Percentiles rank a stretch among this genome's conserved stretches.
Evolutionary conservation across 306 rosid species (phyloP).

Genomic region (Vicia sativa): DNA sequence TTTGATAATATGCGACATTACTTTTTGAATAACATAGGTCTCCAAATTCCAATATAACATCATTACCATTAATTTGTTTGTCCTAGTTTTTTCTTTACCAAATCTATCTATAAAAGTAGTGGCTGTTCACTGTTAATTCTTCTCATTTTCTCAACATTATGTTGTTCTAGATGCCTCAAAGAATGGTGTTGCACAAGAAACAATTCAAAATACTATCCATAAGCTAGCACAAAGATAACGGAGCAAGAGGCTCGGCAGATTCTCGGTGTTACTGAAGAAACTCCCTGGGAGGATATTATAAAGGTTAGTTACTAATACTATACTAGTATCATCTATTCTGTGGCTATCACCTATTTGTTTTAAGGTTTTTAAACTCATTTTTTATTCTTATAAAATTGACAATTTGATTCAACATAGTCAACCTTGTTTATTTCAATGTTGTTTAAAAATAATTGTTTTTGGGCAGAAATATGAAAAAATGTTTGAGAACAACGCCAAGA

Average conservation of each 20-base stretch:
- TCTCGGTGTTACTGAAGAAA: constrained; percentile 74
- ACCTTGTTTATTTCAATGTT: not conserved
- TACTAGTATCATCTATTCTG: constrained; percentile 27
- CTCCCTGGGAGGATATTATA: constrained; percentile 82
- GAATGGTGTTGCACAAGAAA: constrained; percentile 38
- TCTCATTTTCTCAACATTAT: no score
- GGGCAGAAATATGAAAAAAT: constrained; percentile 67
- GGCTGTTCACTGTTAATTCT: no score
- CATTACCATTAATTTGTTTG: no score
- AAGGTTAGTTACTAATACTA: no score
- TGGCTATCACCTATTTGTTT: no score
- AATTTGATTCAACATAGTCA: no score
- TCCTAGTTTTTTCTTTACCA: no score
- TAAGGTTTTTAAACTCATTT: not conserved
- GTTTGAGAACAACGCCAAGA: constrained; percentile 79
- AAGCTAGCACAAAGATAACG: constrained; percentile 67
- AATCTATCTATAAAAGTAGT: no score
- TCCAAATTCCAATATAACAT: no score
- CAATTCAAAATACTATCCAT: constrained; percentile 47
- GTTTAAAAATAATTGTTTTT: not conserved
- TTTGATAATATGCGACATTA: no score
- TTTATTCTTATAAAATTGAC: not conserved
- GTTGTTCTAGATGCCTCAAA: no score
- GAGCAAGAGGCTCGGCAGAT: constrained; percentile 94
- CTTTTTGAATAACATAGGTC: no score